A percentile compares a stretch with the other conserved stretches of the same genome.
Evolutionary conservation across 176 grass and related monocot species (phyloP).

Genomic region (Phyllostachys edulis): DNA sequence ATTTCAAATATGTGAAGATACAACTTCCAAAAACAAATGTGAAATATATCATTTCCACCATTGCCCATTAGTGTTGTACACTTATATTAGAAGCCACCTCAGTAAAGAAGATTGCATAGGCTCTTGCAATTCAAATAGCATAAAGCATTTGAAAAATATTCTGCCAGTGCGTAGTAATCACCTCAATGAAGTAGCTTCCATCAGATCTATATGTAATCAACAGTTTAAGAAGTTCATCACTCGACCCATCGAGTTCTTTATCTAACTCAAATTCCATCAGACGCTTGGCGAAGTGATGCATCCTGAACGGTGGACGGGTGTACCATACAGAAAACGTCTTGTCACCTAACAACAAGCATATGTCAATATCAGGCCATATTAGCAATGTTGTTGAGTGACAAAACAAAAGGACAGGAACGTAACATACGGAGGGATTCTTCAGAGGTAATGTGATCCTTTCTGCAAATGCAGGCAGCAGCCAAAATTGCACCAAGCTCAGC

Average conservation of each 20-base stretch:
- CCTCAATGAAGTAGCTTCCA: conserved; percentile 82
- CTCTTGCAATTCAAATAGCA: conserved; percentile 7
- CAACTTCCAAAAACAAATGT: background rate
- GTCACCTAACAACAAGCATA: conserved; percentile 47
- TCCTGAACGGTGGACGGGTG: conserved; percentile 66
- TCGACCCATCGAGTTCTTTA: conserved; percentile 57
- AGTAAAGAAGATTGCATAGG: background rate
- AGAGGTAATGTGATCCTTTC: conserved; percentile 48
- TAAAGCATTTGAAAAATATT: conserved; percentile 2
- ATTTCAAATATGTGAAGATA: background rate
- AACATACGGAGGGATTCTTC: conserved; percentile 66
- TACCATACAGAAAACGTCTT: conserved; percentile 68
- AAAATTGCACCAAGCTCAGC: conserved; percentile 63
- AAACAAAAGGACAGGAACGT: background rate
- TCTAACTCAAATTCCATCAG: conserved; percentile 74
- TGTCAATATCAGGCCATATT: background rate
- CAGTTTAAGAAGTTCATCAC: conserved; percentile 59
- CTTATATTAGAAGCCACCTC: background rate
- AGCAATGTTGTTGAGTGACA: conserved; percentile 5
- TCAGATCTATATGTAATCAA: conserved; percentile 67
- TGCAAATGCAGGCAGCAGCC: conserved; percentile 80
- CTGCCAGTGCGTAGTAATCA: conserved; percentile 24
- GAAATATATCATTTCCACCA: background rate
- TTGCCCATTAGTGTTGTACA: background rate
- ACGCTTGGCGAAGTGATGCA: conserved; percentile 70